A percentile compares a stretch with the other conserved stretches of the same genome.
phyloP scores from a whole-genome alignment of 108 stramenopile genomes.

The Mayamaea pseudoterrestris region DNA sequence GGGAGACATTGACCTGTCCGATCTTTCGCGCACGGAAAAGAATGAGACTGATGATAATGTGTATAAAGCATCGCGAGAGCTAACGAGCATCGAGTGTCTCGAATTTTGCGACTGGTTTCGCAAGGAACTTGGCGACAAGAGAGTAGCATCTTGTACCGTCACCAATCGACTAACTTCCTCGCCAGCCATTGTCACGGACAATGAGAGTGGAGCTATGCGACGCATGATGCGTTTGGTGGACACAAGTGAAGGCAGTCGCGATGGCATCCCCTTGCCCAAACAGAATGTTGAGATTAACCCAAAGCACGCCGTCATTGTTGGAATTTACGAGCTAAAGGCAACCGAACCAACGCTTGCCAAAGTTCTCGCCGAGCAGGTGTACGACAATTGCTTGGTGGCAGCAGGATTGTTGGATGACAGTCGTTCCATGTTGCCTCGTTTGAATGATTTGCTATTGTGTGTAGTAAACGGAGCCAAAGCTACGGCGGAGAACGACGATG shows the following conservation, averaged over 20 bases:
- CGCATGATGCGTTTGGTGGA: conserved; percentile 98
- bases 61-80: conserved; percentile 4
- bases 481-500: too few species aligned
- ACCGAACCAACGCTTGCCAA: conserved; percentile 58
- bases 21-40: conserved; percentile 27
- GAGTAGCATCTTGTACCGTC: conserved; percentile 69
- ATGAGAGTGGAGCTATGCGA: conserved; percentile 90
- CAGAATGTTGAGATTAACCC: conserved; percentile 97
- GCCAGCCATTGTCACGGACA: conserved; percentile 96
- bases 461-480: conserved; percentile 54
- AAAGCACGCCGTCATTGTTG: conserved; percentile 85
- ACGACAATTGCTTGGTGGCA: conserved; percentile 95
- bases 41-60: conserved; percentile 6
- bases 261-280: conserved; percentile 75
- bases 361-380: conserved; percentile 86
- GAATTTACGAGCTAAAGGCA: conserved; percentile 47
- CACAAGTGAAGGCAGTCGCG: conserved; percentile 62
- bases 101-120: conserved; percentile 85
- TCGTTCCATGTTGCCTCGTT: conserved; percentile 84
- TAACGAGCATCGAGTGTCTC: conserved; percentile 59
- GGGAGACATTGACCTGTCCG: conserved; percentile 51
- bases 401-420: conserved; percentile 96
- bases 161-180: conserved; percentile 78
- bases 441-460: conserved; percentile 79
- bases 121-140: conserved; percentile 37